phyloP scores from a whole-genome alignment of 495 filamentous ascomycete genomes.

The Penicillium pancosmium region DNA sequence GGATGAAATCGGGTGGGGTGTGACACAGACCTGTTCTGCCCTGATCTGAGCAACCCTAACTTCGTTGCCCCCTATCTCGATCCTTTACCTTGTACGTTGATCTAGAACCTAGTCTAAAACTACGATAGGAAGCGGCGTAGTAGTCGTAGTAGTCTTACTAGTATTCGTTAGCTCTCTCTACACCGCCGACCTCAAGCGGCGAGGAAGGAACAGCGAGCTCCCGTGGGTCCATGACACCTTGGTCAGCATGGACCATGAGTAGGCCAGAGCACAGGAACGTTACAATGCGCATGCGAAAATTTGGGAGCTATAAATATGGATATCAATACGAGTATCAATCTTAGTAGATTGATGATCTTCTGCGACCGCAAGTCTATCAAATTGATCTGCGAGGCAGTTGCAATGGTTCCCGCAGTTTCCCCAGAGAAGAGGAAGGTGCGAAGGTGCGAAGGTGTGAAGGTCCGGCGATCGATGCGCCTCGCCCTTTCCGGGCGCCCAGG shows the following conservation, averaged over 20 bases:
- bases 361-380: too few relatives aligned
- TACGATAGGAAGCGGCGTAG: background rate
- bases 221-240: conserved; percentile 5
- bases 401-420: too few relatives aligned
- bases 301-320: background rate
- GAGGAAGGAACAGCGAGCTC: background rate
- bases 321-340: too few relatives aligned
- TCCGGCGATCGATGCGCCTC: too few relatives aligned
- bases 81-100: background rate
- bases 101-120: background rate
- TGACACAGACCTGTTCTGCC: conserved; percentile 23
- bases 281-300: background rate
- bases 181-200: background rate
- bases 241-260: background rate
- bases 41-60: conserved; percentile 2
- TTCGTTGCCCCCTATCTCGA: background rate
- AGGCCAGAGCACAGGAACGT: background rate
- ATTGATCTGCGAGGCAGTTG: too few relatives aligned
- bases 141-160: too few relatives aligned
- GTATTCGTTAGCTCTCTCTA: background rate
- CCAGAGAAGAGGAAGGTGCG: too few relatives aligned
- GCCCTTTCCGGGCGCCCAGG: too few relatives aligned
- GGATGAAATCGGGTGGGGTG: conserved; percentile 17
- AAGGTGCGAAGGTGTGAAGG: too few relatives aligned
- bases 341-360: too few relatives aligned